Base-by-base conservation (phyloP, 192 early-diverging fungal genomes). In the Rhizophagus sp. region DNA sequence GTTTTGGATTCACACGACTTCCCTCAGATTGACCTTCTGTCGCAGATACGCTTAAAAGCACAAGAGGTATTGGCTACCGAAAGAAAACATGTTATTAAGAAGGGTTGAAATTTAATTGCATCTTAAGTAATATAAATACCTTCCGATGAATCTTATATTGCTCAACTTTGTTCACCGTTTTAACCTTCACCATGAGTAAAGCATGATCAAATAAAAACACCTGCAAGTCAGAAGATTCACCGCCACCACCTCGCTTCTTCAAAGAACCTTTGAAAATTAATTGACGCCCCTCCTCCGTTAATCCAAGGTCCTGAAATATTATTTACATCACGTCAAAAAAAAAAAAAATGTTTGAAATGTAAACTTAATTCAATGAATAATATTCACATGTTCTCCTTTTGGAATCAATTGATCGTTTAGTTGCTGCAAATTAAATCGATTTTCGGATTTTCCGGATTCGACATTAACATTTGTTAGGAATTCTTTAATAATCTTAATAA, bases 141-240 rank as follows among this genome's bases (percentile, higher is more conserved):
- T 83, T 82, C 76, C 84, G 84, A 68, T 89, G 83, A 12, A 94
- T 82, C 70, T 91, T 93, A 78, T 85, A 91, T 74, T 90, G 88
- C 57, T 91, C 91, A 5, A 86, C 83, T 52, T 89, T 85, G 75
- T 87, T 84, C 50, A 89, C 86, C 19, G 83, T 85, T 82, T 92
- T 95, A 73, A 85, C 83, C 78, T 92, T 94, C 75, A 92, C 90
- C 81, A 95, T 87, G 36, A 96, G 83, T n/a, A 96, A 80, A 79
- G 90, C 89, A 86, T 98, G 94, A 82, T 99, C 97, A 49, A 99
- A 91, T 62, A 98, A 81, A 80, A 94, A 93, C 30, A 97, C 89
- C 62, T 89, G 87, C 33, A 97, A 79, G 44, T 93, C 93, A 2
- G 91, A 84, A 22, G 90, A 90, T 69, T 92, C 92, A 7, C 82